Evolutionary conservation across 2,329 filamentous ascomycete species (phyloP).

Genomic region (Calonectria fujianensis): DNA sequence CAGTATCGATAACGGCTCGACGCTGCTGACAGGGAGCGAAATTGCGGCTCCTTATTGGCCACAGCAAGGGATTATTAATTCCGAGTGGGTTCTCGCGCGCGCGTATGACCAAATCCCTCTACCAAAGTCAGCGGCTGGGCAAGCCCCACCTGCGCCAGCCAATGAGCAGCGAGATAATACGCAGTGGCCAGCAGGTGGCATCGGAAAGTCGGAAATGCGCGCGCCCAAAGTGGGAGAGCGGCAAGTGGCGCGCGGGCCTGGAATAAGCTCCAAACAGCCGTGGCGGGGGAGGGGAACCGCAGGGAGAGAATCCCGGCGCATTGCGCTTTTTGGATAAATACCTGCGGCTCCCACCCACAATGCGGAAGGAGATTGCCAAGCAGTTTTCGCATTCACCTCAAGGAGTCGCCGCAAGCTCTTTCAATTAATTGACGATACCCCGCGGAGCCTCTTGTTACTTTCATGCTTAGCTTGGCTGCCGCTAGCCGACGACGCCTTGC

Average conservation of each 20-base stretch:
- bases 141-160: slow-evolving; percentile 21
- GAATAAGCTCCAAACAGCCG: background rate
- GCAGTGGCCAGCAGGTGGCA: slow-evolving; percentile 21
- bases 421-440: background rate
- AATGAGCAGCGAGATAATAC: slow-evolving; percentile 27
- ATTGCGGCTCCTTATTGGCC: background rate
- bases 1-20: background rate
- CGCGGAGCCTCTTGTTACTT: background rate
- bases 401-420: background rate
- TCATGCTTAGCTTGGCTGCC: slow-evolving; percentile 44
- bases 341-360: slow-evolving; percentile 19
- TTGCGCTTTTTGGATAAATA: slow-evolving; percentile 39
- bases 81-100: slow-evolving; percentile 50
- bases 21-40: background rate
- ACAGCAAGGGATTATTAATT: slow-evolving; percentile 34
- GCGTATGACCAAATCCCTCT: slow-evolving; percentile 53
- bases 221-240: slow-evolving; percentile 19
- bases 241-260: slow-evolving; percentile 8
- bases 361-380: background rate
- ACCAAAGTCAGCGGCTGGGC: slow-evolving; percentile 19
- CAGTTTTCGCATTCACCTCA: background rate
- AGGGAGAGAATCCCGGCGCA: background rate
- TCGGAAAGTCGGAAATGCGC: slow-evolving; percentile 40
- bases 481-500: slow-evolving; percentile 36
- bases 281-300: slow-evolving; percentile 4